Conservation (phyloP, 2,329 filamentous ascomycete genomes). For the Xylaria sp. region DNA sequence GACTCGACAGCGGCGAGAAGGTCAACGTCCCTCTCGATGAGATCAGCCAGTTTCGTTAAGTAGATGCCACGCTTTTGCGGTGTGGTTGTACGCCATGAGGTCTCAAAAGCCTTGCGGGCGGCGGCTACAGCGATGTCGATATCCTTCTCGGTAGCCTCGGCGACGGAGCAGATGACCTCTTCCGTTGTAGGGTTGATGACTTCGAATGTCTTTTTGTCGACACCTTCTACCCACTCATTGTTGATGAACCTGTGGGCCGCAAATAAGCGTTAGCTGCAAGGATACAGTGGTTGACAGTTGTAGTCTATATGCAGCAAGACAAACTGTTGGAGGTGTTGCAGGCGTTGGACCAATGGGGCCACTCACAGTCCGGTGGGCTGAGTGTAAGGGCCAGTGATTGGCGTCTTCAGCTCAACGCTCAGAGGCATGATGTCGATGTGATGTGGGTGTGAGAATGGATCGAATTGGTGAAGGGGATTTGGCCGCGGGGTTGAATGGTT, state of each 20-base stretch:
- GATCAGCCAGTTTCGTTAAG: slow-evolving; percentile 80
- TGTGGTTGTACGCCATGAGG: slow-evolving; percentile 72
- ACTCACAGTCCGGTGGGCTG: slow-evolving; percentile 72
- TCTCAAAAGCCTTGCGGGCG: slow-evolving; percentile 86
- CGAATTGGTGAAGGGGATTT: background rate
- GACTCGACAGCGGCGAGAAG: slow-evolving; percentile 84
- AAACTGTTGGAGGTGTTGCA: background rate
- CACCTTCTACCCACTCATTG: slow-evolving; percentile 86
- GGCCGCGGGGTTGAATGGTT: background rate
- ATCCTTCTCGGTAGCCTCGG: slow-evolving; percentile 90
- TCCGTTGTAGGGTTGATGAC: slow-evolving; percentile 90
- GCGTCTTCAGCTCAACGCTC: slow-evolving; percentile 73
- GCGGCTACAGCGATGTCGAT: slow-evolving; percentile 82
- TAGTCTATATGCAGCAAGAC: background rate
- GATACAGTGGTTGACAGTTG: background rate
- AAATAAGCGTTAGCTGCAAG: slow-evolving; percentile 35
- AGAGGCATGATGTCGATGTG: slow-evolving; percentile 55
- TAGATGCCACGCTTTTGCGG: slow-evolving; percentile 76
- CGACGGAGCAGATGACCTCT: slow-evolving; percentile 82
- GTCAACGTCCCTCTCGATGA: slow-evolving; percentile 81
- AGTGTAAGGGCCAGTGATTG: slow-evolving; percentile 67
- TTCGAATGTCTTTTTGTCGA: slow-evolving; percentile 91
- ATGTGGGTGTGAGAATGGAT: background rate
- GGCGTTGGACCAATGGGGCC: background rate
- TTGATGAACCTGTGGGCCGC: slow-evolving; percentile 77